phyloP scores from a whole-genome alignment of 306 rosid genomes.

The Citrullus amarus region DNA sequence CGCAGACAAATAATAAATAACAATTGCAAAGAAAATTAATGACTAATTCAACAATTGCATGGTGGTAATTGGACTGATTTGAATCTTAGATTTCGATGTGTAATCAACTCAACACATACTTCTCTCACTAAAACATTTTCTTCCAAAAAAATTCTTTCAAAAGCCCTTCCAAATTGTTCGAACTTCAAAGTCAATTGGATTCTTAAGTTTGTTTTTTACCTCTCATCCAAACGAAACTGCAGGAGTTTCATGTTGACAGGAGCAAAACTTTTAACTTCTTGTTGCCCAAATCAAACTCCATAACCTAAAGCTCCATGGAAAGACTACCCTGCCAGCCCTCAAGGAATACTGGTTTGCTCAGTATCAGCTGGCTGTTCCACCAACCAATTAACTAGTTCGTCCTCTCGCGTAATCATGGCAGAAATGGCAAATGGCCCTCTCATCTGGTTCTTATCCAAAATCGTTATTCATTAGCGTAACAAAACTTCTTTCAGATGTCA shows the following conservation, averaged over 20 bases:
- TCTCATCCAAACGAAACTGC: neutral
- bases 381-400: neutral
- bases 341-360: neutral
- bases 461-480: neutral
- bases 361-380: neutral
- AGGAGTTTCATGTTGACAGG: neutral
- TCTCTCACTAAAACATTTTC: neutral
- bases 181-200: neutral
- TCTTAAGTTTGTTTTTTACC: neutral
- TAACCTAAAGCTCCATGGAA: neutral
- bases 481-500: neutral
- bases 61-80: neutral
- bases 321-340: neutral
- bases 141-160: neutral
- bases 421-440: neutral
- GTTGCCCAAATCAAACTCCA: neutral
- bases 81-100: neutral
- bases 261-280: neutral
- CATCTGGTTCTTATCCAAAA: neutral
- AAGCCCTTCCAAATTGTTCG: neutral
- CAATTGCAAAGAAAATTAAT: neutral
- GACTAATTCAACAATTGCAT: neutral
- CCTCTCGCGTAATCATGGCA: neutral
- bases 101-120: neutral
- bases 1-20: too few species aligned